Conservation (phyloP, 73 alveolate genomes). For the Paraurostyla sp. region DNA sequence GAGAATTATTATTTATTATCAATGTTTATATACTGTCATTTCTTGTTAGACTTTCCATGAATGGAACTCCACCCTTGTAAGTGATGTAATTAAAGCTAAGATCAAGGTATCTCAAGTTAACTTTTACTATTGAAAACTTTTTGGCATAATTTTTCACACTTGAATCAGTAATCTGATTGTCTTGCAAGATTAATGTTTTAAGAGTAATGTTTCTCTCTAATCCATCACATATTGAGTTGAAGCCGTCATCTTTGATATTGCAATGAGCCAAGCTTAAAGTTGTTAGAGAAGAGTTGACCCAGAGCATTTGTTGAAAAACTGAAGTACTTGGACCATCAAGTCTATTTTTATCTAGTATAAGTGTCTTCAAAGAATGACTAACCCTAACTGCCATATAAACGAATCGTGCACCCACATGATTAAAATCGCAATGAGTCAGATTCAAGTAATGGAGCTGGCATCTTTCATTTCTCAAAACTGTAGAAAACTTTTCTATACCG, state of each 20-base stretch:
- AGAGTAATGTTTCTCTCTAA: neutral
- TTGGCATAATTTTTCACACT: neutral
- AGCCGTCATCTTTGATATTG: slow-evolving; percentile 17
- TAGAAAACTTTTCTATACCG: slow-evolving; percentile 24
- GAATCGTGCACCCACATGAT: slow-evolving; percentile 32
- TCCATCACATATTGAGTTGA: slow-evolving; percentile 19
- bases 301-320: neutral
- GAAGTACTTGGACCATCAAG: slow-evolving; percentile 36
- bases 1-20: slow-evolving; percentile 22
- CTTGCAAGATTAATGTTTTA: neutral
- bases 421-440: slow-evolving; percentile 1
- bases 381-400: slow-evolving; percentile 10
- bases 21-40: slow-evolving; percentile 20
- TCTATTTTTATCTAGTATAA: slow-evolving; percentile 2
- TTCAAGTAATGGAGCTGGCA: neutral
- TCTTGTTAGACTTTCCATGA: neutral
- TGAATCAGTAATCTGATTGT: slow-evolving; percentile 28
- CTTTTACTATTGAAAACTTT: neutral
- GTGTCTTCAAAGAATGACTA: neutral
- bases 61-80: slow-evolving; percentile 9
- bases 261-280: slow-evolving; percentile 34
- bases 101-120: neutral
- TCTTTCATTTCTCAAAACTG: neutral
- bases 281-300: neutral
- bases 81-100: slow-evolving; percentile 30